These are phyloP conservation scores for Sequoia sempervirens DNA, from an alignment of 75 land plant species.

Conservation along the genomic window DNA sequence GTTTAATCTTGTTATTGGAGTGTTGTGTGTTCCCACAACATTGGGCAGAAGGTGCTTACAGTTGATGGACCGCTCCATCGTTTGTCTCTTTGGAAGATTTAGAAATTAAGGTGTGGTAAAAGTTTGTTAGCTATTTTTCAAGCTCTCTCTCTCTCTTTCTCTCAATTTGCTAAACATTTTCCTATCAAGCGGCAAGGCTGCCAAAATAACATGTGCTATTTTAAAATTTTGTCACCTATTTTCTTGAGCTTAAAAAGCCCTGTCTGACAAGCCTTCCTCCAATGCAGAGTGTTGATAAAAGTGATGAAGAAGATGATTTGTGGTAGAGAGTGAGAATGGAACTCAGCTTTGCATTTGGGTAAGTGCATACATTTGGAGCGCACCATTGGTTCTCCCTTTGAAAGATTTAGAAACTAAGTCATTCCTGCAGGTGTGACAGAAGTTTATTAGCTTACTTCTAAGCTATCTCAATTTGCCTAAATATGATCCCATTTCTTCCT, in stretches of 20 bases:
- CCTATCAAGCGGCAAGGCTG: no score
- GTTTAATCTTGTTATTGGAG: neutral
- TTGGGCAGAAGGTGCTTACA: neutral
- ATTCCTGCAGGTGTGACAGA: neutral
- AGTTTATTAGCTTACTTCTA: no score
- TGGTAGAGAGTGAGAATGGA: neutral
- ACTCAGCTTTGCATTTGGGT: neutral
- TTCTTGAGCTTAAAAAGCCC: neutral
- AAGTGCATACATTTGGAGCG: neutral
- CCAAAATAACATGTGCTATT: no score
- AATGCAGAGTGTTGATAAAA: neutral
- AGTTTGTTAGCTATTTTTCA: no score
- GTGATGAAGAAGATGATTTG: no score
- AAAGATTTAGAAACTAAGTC: no score
- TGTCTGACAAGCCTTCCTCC: neutral
- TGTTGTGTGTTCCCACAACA: neutral
- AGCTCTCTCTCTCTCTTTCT: no score
- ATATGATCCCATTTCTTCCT: no score
- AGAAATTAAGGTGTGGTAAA: neutral
- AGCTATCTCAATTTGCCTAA: no score
- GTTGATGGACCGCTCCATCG: neutral
- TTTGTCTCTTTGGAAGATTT: neutral
- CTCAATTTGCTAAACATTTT: neutral
- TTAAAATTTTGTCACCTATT: no score
- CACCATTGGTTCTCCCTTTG: neutral